Percentiles rank a stretch among this genome's conserved stretches.
Conservation (phyloP, 106 monocot genomes). For the Dioscorea zingiberensis region DNA sequence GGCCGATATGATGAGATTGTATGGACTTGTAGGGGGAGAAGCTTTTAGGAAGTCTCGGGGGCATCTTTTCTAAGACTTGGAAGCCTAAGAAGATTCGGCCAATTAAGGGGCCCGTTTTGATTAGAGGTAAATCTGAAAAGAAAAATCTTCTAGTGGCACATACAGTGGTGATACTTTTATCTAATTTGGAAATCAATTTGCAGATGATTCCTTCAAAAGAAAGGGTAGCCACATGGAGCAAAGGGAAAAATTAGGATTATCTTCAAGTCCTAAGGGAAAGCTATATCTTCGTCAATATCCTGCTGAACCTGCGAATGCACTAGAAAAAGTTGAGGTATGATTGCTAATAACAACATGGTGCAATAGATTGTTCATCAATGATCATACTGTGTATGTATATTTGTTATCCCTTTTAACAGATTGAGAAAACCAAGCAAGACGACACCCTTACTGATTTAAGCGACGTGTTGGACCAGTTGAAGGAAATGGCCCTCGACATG, state of each 20-base stretch:
- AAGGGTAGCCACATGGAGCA: constrained; percentile 46
- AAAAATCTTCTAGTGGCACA: no score
- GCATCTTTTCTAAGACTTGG: constrained; percentile 73
- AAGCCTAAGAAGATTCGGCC: constrained; percentile 53
- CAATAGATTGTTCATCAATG: no score
- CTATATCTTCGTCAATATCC: constrained; percentile 17
- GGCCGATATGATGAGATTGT: no score
- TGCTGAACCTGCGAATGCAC: constrained; percentile 31
- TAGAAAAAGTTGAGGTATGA: constrained; percentile 58
- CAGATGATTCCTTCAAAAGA: constrained; percentile 46
- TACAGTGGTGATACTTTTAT: no score
- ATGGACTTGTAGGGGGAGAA: constrained; percentile 53
- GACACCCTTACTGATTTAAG: constrained; percentile 56
- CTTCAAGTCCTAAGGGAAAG: constrained; percentile 2
- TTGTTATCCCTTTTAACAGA: constrained; percentile 12
- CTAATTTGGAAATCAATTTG: background rate
- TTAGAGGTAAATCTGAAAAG: constrained; percentile 31
- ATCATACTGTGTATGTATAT: no score
- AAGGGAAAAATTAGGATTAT: constrained; percentile 47
- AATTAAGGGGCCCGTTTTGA: constrained; percentile 56
- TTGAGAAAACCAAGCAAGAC: constrained; percentile 81
- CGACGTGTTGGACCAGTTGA: constrained; percentile 54
- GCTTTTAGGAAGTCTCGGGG: constrained; percentile 76
- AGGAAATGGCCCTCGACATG: constrained; percentile 81
- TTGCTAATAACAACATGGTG: no score